Base-by-base conservation (phyloP, 176 grass and related monocot species). In the Luzula sylvatica region DNA sequence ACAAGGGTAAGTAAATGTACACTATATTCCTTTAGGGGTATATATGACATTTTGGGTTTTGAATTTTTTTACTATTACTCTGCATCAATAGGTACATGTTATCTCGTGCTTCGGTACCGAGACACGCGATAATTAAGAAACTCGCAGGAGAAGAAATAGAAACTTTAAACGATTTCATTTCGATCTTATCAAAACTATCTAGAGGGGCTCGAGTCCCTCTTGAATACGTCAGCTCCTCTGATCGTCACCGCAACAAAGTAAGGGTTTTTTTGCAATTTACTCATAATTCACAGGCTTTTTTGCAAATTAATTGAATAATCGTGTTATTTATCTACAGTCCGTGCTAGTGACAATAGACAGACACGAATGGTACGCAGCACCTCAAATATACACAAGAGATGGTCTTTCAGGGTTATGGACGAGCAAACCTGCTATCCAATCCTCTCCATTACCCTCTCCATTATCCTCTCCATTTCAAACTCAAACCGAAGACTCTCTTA, bases 111-210 rank as follows among this genome's bases (percentile, higher is more conserved):
- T 75, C 76, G 58, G 85, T 98, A 72, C 92, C 92, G 71, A 84
- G 92, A 40, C 85, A 98, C 76, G 78, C 92, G 26, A 90, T 98
- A 74, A 98, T 98, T 61, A 98, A 98, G 59, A 98, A 98, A 52
- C 68, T 98, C 53, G 81, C 92, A 20, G 92, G 92, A 55, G 81
- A 83, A 68, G 85, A 87, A 27, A 87, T 86, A 65, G 58, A 54
- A 56, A 45, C 76, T 58, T 55, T 98, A 39, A 78, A 82, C 56
- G 92, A 87, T 53, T 77, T 98, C 62, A 87, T 90, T 60, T 69
- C 72, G 42, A 75, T 90, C 59, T 70, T 98, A 60, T 75, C 78
- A 48, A 98, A 86, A 68, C 46, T 98, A 64, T 86, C 77, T 69
- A 83, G 79, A 72, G 92, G 92, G 40, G 65, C 92, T 62, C 77